These are phyloP conservation scores for Radiomyces spectabilis DNA, from an alignment of 192 early-diverging fungal species.

Conservation along the genomic window DNA sequence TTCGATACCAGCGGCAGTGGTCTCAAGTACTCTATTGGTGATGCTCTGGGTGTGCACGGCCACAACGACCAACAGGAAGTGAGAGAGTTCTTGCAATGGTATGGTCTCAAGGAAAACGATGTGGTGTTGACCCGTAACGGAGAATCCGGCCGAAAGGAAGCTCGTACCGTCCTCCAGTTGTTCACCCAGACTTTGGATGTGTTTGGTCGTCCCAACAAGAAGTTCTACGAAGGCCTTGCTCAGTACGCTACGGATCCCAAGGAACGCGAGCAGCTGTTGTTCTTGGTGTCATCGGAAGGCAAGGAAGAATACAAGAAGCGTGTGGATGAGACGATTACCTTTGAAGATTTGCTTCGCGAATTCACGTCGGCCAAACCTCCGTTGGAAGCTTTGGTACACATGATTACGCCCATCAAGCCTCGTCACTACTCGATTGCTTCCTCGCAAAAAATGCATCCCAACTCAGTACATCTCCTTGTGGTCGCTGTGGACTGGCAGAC, in stretches of 20 bases:
- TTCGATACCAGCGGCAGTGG: slow-evolving; percentile 76
- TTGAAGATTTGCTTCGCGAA: slow-evolving; percentile 80
- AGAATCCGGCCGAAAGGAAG: slow-evolving; percentile 51
- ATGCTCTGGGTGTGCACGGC: slow-evolving; percentile 90
- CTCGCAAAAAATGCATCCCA: slow-evolving; percentile 77
- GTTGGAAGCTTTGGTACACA: slow-evolving; percentile 59
- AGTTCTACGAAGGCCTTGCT: slow-evolving; percentile 83
- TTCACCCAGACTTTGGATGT: slow-evolving; percentile 81
- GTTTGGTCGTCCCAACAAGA: slow-evolving; percentile 92
- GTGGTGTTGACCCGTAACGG: slow-evolving; percentile 53
- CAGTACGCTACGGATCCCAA: slow-evolving; percentile 58
- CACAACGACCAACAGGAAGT: slow-evolving; percentile 77
- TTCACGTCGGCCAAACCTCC: slow-evolving; percentile 77
- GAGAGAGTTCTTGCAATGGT: slow-evolving; percentile 59
- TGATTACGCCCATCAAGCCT: slow-evolving; percentile 87
- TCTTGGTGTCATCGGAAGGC: slow-evolving; percentile 63
- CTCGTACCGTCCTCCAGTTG: slow-evolving; percentile 69
- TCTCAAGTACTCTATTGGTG: slow-evolving; percentile 87
- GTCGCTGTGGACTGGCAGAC: slow-evolving; percentile 88
- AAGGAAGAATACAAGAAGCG: slow-evolving; percentile 72
- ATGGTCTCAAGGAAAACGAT: slow-evolving; percentile 61
- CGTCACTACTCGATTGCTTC: slow-evolving; percentile 99
- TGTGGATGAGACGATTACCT: slow-evolving; percentile 77
- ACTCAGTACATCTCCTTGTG: slow-evolving; percentile 84
- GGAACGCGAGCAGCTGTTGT: slow-evolving; percentile 59